These are phyloP conservation scores for Chenopodium suecicum DNA, from an alignment of 148 eudicot genomes.

Conservation along the genomic window DNA sequence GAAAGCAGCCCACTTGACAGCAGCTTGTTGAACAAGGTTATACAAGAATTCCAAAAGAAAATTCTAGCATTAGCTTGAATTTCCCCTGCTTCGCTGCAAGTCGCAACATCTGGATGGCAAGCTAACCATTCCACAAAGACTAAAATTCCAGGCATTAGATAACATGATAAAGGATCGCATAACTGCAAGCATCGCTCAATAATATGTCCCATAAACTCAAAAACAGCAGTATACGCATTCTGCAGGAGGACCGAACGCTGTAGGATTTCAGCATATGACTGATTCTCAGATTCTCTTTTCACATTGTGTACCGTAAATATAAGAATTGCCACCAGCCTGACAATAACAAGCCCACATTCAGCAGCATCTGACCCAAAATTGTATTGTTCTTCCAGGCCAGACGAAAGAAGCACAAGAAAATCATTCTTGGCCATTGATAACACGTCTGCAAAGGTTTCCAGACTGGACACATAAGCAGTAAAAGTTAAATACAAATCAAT, in stretches of 20 bases:
- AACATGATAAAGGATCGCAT: constrained; percentile 73
- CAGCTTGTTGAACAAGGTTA: constrained; percentile 69
- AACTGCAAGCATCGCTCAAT: constrained; percentile 65
- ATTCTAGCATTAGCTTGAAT: constrained; percentile 60
- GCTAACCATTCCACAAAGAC: constrained; percentile 97
- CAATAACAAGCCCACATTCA: constrained; percentile 64
- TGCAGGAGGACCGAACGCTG: constrained; percentile 83
- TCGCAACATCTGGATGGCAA: constrained; percentile 63
- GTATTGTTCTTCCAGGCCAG: constrained; percentile 57
- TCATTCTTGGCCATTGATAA: constrained; percentile 51
- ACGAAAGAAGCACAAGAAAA: constrained; percentile 65
- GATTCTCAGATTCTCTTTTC: constrained; percentile 76
- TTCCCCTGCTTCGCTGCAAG: constrained; percentile 63
- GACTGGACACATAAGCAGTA: constrained; percentile 46
- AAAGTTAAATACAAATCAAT: constrained; percentile 7
- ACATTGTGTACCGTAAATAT: constrained; percentile 87
- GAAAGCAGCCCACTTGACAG: constrained; percentile 43
- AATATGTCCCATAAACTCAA: constrained; percentile 77
- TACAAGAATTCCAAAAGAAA: constrained; percentile 68
- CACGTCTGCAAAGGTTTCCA: constrained; percentile 90
- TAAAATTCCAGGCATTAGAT: constrained; percentile 72
- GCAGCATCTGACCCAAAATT: constrained; percentile 82
- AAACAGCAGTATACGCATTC: constrained; percentile 72
- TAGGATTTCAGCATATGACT: constrained; percentile 85
- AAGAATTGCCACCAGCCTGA: constrained; percentile 72